These are phyloP conservation scores for Verticillium nubilum DNA, from an alignment of 2,329 filamentous ascomycete genomes.

Conservation along the genomic window DNA sequence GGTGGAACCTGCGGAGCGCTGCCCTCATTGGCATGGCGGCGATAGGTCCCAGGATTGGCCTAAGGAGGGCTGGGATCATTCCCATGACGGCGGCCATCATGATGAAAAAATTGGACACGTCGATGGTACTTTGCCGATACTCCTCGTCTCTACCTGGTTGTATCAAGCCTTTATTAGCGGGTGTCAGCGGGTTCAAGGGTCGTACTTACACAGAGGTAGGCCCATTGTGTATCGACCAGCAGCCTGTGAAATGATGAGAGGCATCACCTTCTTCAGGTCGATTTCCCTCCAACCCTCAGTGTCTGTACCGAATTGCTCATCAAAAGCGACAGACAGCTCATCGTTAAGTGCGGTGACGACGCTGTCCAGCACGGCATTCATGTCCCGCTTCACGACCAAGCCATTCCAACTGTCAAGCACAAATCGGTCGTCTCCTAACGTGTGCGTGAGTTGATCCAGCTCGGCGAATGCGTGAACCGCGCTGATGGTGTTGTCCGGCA, in stretches of 20 bases:
- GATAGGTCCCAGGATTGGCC: conserved; percentile 22
- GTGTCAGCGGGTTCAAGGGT: neutral
- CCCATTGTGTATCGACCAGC: conserved; percentile 25
- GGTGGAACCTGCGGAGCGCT: conserved; percentile 19
- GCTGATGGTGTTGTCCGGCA: conserved; percentile 31
- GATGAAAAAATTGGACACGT: conserved; percentile 25
- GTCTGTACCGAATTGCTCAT: conserved; percentile 26
- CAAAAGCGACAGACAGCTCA: conserved; percentile 26
- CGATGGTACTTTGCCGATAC: conserved; percentile 22
- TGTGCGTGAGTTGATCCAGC: conserved; percentile 28
- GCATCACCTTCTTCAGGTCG: conserved; percentile 18
- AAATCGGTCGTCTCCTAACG: conserved; percentile 27
- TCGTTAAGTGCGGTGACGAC: conserved; percentile 26
- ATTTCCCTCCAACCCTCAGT: conserved; percentile 27
- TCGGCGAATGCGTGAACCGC: conserved; percentile 29
- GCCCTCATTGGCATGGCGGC: conserved; percentile 15
- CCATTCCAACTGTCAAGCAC: conserved; percentile 29
- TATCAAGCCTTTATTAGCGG: neutral
- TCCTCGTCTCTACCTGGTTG: conserved; percentile 23
- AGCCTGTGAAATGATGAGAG: conserved; percentile 24
- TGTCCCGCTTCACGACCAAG: conserved; percentile 26
- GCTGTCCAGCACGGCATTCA: conserved; percentile 27
- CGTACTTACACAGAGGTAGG: conserved; percentile 20
- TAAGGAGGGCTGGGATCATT: conserved; percentile 22
- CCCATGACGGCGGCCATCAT: conserved; percentile 24